Evolutionary conservation across 192 early-diverging fungal genomes (phyloP).

Genomic region (Entrophospora sp.): DNA sequence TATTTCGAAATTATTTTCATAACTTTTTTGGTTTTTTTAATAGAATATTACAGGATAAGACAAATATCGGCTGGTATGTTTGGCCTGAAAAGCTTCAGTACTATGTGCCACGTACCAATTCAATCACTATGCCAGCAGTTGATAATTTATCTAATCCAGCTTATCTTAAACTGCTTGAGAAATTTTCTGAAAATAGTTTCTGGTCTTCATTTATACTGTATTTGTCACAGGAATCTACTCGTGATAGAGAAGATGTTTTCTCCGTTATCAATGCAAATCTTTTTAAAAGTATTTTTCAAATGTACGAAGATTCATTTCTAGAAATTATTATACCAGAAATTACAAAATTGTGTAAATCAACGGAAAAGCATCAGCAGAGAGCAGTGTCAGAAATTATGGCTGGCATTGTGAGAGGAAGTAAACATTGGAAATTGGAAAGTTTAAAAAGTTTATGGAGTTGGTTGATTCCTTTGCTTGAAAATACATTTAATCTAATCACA

Average conservation of each 20-base stretch:
- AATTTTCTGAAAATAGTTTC: slow-evolving; percentile 46
- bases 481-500: slow-evolving; percentile 54
- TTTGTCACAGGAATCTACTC: slow-evolving; percentile 57
- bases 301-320: slow-evolving; percentile 57
- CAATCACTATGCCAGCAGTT: slow-evolving; percentile 35
- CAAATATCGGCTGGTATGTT: slow-evolving; percentile 65
- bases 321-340: slow-evolving; percentile 47
- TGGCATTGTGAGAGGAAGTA: slow-evolving; percentile 76
- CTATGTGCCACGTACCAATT: slow-evolving; percentile 36
- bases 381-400: slow-evolving; percentile 69
- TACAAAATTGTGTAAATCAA: slow-evolving; percentile 37
- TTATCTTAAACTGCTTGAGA: slow-evolving; percentile 40
- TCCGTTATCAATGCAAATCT: slow-evolving; percentile 47
- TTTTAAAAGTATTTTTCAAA: slow-evolving; percentile 57
- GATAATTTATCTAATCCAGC: slow-evolving; percentile 53
- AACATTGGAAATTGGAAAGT: slow-evolving; percentile 63
- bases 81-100: slow-evolving; percentile 59
- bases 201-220: slow-evolving; percentile 59
- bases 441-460: slow-evolving; percentile 53
- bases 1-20: no score
- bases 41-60: slow-evolving; percentile 52
- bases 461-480: slow-evolving; percentile 53
- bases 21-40: no score
- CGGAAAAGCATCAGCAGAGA: slow-evolving; percentile 70
- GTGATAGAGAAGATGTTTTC: slow-evolving; percentile 57